Percentiles rank a stretch among this genome's conserved stretches.
phyloP scores from a whole-genome alignment of 148 eudicot genomes.

The Arbutus unedo region DNA sequence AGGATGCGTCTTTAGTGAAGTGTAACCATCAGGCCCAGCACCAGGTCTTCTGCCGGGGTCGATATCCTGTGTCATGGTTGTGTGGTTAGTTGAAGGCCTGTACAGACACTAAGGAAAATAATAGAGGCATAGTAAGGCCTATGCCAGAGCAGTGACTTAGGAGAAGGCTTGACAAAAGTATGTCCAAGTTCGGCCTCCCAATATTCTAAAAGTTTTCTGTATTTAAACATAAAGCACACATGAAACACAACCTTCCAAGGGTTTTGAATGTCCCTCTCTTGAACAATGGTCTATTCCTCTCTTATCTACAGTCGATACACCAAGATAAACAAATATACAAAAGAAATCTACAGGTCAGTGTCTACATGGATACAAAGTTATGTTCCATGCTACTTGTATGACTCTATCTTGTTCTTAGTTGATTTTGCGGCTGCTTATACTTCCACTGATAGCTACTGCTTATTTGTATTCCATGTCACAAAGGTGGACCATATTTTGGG shows the following conservation, averaged over 20 bases:
- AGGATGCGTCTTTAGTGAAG: constrained; percentile 68
- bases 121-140: neutral
- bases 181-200: neutral
- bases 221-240: neutral
- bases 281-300: neutral
- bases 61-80: constrained; percentile 49
- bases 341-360: neutral
- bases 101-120: neutral
- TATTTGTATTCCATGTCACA: neutral
- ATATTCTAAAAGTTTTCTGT: neutral
- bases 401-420: neutral
- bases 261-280: neutral
- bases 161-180: neutral
- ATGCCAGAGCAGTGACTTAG: neutral
- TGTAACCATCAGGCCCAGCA: constrained; percentile 89
- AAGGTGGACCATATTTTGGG: neutral
- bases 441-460: neutral
- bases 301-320: neutral
- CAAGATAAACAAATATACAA: neutral
- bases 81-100: neutral
- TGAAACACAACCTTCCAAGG: constrained; percentile 4
- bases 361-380: neutral
- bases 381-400: neutral
- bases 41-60: constrained; percentile 95
- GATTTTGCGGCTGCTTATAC: neutral